phyloP scores from a whole-genome alignment of 75 land plant genomes.

The Pinus taeda region DNA sequence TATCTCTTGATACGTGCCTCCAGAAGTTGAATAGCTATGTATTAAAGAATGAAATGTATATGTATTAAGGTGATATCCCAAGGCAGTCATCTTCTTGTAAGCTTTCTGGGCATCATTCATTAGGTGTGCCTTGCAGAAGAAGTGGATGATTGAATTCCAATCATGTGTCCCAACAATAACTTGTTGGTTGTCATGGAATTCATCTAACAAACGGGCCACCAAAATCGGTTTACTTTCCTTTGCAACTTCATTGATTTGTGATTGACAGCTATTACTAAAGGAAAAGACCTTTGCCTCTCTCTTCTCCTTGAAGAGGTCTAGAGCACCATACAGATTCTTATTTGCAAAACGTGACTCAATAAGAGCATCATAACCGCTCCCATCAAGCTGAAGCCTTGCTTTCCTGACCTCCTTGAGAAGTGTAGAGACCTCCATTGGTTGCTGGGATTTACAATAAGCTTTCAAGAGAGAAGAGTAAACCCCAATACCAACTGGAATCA shows the following conservation, averaged over 20 bases:
- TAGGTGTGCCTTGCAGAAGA: conserved; percentile 62
- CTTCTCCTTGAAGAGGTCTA: conserved; percentile 61
- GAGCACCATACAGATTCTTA: conserved; percentile 44
- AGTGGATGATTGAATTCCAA: conserved; percentile 72
- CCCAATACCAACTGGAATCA: conserved; percentile 38
- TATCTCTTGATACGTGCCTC: too few relatives aligned
- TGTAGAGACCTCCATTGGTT: conserved; percentile 23
- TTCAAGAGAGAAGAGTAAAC: conserved; percentile 55
- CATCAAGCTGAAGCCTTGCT: conserved; percentile 67
- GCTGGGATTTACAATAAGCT: conserved; percentile 50
- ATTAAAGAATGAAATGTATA: conserved; percentile 75
- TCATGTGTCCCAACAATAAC: conserved; percentile 51
- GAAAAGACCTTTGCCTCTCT: conserved; percentile 48
- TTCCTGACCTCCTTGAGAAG: conserved; percentile 54
- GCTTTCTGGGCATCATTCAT: conserved; percentile 78
- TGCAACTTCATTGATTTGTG: conserved; percentile 27
- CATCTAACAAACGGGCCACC: conserved; percentile 49
- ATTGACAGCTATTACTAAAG: conserved; percentile 3
- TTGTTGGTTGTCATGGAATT: conserved; percentile 44
- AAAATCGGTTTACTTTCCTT: conserved; percentile 35
- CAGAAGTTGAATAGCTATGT: conserved; percentile 57
- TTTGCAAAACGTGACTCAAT: conserved; percentile 32
- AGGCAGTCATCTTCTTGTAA: conserved; percentile 57
- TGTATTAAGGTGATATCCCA: conserved; percentile 59
- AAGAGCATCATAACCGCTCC: conserved; percentile 55